Percentiles rank a stretch among this genome's conserved stretches.
These are phyloP conservation scores for Ustilago nuda DNA, from an alignment of 1,284 basidiomycete genomes.

Conservation along the genomic window DNA sequence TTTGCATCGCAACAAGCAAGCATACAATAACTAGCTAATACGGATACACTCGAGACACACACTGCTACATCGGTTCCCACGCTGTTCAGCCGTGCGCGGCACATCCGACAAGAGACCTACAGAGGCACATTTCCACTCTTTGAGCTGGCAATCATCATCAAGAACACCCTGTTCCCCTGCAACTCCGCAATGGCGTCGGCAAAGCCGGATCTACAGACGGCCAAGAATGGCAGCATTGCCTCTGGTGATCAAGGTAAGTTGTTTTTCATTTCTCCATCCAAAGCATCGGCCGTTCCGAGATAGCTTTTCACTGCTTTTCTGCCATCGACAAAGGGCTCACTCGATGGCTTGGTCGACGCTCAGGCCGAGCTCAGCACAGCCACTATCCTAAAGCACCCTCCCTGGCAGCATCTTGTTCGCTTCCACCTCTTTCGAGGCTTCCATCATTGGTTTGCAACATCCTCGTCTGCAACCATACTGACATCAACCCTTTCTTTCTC, in stretches of 20 bases:
- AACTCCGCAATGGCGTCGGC: not conserved
- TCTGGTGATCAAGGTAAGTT: constrained; percentile 36
- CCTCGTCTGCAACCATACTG: not conserved
- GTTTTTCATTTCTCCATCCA: not conserved
- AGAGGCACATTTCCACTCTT: not conserved
- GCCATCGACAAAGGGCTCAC: too few relatives aligned
- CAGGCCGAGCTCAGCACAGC: not conserved
- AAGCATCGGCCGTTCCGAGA: not conserved
- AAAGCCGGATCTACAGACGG: constrained; percentile 15
- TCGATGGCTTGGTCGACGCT: not conserved
- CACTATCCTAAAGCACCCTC: too few relatives aligned
- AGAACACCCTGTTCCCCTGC: too few relatives aligned
- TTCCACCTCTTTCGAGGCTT: not conserved
- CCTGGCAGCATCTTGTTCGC: not conserved
- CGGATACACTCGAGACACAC: too few relatives aligned
- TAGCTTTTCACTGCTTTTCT: not conserved
- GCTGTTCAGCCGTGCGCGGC: not conserved
- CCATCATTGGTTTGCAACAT: not conserved
- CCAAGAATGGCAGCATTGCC: constrained; percentile 27
- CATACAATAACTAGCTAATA: not conserved
- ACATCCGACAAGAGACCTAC: not conserved
- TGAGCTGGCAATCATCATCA: not conserved
- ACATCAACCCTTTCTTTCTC: constrained; percentile 3
- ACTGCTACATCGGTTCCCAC: not conserved
- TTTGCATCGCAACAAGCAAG: not conserved